Evolutionary conservation across 1,284 basidiomycete species (phyloP), one percentile per base, ranked within the genome.

Genomic region (Leccinum pachyderme): DNA sequence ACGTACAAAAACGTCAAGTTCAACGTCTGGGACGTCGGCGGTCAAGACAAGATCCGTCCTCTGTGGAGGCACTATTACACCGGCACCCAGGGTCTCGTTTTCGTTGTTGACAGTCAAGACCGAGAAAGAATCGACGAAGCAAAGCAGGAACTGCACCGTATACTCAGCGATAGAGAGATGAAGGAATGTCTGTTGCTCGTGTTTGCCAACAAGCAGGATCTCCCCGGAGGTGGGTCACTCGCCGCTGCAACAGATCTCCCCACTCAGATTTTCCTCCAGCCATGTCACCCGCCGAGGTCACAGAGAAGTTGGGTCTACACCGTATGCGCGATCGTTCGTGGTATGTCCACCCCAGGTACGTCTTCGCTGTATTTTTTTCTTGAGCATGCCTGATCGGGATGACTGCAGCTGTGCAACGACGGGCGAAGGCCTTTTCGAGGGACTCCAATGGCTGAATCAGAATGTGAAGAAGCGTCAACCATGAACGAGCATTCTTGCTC

Each of bases 1-100:
- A 97, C 95, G 62, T 99, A 99, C 80, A 98, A 98, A 83, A 99
- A 99, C 68, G 95, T 99, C 71, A 97, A 96, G 71, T 99, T 99
- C 82, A 99, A 97, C 67, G 97, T 99, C 25, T 99, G 97, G 97
- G 97, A 99, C 73, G 97, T 99, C 56, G 97, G 97, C 72, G 97
- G 95, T 37, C 95, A 98, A 76, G 95, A 98, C 79, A 98, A 98
- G 82, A 98, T 98, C 68, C 83, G 97, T 60, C 97, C 97, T 47
- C 80, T 99, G 53, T 99, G 96, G 96, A 83, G 97, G 75, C 96
- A 98, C 75, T 98, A 98, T 82, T 84, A 87, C 83, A 98, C 97
- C 62, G 98, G 97, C 75, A 99, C 97, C 27, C 97, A 99, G 77
- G 97, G 96, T 65, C 93, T 99, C 73, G 97, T 99, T 63, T 99